A percentile compares a stretch with the other conserved stretches of the same genome.
Conservation (phyloP, 805 yeast species). For the Saccharomycopsis babjevae region DNA sequence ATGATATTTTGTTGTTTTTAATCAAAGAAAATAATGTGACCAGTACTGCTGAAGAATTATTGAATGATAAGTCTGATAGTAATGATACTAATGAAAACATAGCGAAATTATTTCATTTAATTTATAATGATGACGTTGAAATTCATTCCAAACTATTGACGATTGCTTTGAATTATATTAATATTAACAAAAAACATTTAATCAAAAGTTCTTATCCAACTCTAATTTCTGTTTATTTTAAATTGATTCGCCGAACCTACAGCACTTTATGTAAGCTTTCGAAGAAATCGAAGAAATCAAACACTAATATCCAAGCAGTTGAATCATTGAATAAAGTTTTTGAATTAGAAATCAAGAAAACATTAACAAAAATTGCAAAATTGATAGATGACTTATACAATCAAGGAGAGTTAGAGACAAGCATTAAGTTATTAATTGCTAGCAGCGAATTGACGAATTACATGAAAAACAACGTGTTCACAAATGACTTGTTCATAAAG, state of each 20-base stretch:
- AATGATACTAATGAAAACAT: conserved; percentile 25
- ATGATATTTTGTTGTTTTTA: conserved; percentile 47
- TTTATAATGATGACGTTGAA: conserved; percentile 40
- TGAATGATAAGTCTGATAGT: conserved; percentile 20
- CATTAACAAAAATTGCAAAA: conserved; percentile 68
- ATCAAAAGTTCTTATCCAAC: conserved; percentile 68
- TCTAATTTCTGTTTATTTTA: conserved; percentile 50
- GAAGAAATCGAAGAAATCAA: conserved; percentile 20
- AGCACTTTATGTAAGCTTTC: conserved; percentile 22
- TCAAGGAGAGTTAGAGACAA: conserved; percentile 28
- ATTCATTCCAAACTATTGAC: conserved; percentile 37
- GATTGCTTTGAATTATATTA: conserved; percentile 33
- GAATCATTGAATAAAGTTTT: conserved; percentile 12
- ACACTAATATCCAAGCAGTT: conserved; percentile 16
- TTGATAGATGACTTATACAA: conserved; percentile 56
- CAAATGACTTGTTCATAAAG: conserved; percentile 83
- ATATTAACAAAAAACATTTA: conserved; percentile 45
- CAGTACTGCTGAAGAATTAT: conserved; percentile 20
- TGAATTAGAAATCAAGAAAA: conserved; percentile 29
- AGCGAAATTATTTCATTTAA: conserved; percentile 58
- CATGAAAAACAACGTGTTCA: conserved; percentile 53
- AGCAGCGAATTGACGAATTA: conserved; percentile 78
- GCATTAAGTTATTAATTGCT: conserved; percentile 40
- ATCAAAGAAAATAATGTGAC: conserved; percentile 28
- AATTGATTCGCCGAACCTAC: conserved; percentile 42